Conservation (phyloP, 257 asterid genomes). For the Striga asiatica region DNA sequence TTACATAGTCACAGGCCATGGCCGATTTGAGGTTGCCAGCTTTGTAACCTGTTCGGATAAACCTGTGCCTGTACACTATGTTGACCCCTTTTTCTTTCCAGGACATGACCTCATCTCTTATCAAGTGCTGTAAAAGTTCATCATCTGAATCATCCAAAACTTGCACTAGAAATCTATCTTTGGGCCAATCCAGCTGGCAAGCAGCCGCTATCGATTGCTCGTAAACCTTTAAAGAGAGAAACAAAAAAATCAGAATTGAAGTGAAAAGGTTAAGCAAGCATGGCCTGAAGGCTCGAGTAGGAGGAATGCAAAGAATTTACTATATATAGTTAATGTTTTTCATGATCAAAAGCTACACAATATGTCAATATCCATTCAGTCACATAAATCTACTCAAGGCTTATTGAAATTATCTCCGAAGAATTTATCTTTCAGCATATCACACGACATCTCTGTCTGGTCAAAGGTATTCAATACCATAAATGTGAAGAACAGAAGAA, state of each 20-base stretch:
- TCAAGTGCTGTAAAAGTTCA: constrained; percentile 57
- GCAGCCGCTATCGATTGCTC: constrained; percentile 81
- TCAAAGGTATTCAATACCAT: too few relatives aligned
- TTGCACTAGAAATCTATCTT: constrained; percentile 70
- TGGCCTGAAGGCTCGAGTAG: not conserved
- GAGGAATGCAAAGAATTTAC: not conserved
- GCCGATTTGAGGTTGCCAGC: constrained; percentile 97
- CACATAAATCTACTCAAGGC: too few relatives aligned
- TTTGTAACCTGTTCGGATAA: constrained; percentile 77
- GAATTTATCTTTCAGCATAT: too few relatives aligned
- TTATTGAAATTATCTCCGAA: too few relatives aligned
- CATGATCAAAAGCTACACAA: too few relatives aligned
- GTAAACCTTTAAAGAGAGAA: constrained; percentile 51
- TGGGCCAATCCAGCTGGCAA: constrained; percentile 90
- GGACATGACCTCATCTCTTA: constrained; percentile 47
- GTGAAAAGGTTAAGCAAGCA: not conserved
- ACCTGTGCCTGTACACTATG: constrained; percentile 73
- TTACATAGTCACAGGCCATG: constrained; percentile 81
- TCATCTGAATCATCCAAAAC: constrained; percentile 90
- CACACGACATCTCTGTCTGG: too few relatives aligned
- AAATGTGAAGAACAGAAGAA: too few relatives aligned
- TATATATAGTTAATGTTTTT: not conserved
- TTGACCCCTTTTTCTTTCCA: constrained; percentile 88
- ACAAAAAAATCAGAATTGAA: too few relatives aligned
- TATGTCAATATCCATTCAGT: too few relatives aligned